These are phyloP conservation scores for Spergularia bocconei DNA, from an alignment of 148 eudicot genomes.

Conservation along the genomic window DNA sequence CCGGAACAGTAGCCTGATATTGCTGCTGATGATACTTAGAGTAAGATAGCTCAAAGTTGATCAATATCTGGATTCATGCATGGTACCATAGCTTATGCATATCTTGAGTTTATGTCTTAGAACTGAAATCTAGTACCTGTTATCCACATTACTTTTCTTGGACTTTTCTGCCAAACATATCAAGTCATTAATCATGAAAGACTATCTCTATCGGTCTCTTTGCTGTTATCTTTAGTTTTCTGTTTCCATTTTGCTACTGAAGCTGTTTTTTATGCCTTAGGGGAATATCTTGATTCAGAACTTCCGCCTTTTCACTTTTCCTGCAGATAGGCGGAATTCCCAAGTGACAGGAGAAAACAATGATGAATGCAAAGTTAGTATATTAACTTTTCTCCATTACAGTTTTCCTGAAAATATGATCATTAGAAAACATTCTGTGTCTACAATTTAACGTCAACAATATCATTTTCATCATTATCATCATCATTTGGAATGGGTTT, in stretches of 20 bases:
- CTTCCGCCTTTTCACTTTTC: not conserved
- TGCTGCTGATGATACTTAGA: not conserved
- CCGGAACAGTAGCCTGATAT: not conserved
- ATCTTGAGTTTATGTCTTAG: not conserved
- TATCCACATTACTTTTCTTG: not conserved
- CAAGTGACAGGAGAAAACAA: slow-evolving; percentile 27
- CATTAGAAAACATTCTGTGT: not conserved
- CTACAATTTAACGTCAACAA: not conserved
- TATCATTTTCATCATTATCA: not conserved
- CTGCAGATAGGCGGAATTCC: slow-evolving; percentile 32
- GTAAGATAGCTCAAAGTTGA: not conserved
- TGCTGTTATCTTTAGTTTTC: not conserved
- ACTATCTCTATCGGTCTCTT: not conserved
- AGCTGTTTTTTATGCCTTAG: not conserved
- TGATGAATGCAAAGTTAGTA: slow-evolving; percentile 32
- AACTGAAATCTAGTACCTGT: not conserved
- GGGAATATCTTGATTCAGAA: slow-evolving; percentile 13
- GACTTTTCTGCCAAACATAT: not conserved
- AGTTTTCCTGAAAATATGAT: not conserved
- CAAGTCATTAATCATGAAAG: not conserved
- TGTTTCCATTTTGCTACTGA: not conserved
- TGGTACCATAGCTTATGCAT: not conserved
- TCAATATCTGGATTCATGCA: not conserved
- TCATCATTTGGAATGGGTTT: not conserved
- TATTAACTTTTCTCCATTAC: not conserved